These are phyloP conservation scores for Hypsizygus ulmarius DNA, from an alignment of 1,284 basidiomycete genomes.

Conservation along the genomic window DNA sequence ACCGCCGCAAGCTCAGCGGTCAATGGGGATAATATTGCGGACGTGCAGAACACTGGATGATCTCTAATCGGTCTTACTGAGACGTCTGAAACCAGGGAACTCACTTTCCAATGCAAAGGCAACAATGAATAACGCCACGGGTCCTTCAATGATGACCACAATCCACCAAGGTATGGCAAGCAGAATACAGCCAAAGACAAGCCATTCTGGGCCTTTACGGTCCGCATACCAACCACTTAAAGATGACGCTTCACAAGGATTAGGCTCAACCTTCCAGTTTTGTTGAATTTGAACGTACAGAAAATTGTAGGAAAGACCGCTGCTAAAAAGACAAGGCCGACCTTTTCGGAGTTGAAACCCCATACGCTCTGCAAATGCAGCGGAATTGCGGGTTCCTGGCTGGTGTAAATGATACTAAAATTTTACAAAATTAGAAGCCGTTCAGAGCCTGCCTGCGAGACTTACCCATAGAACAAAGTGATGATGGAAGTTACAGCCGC, in stretches of 20 bases:
- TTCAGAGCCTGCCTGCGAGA: too few relatives aligned
- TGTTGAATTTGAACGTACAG: conserved; percentile 38
- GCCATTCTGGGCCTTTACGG: conserved; percentile 57
- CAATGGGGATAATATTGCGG: conserved; percentile 56
- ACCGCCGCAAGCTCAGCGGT: conserved; percentile 64
- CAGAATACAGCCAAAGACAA: conserved; percentile 48
- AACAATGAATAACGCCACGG: conserved; percentile 60
- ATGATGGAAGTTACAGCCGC: conserved; percentile 52
- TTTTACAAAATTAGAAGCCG: conserved; percentile 17
- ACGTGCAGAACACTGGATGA: conserved; percentile 54
- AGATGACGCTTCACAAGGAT: conserved; percentile 47
- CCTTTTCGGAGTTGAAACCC: conserved; percentile 55
- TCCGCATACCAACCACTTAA: conserved; percentile 64
- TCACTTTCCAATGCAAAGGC: conserved; percentile 58
- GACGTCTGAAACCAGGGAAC: conserved; percentile 16
- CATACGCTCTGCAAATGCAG: conserved; percentile 62
- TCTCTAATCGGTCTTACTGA: neutral
- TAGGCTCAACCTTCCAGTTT: neutral
- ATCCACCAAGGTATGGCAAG: conserved; percentile 67
- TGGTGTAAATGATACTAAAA: conserved; percentile 49
- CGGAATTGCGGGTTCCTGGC: conserved; percentile 65
- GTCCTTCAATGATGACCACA: conserved; percentile 49
- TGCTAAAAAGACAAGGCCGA: conserved; percentile 72
- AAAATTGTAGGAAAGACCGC: conserved; percentile 66
- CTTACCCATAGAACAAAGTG: conserved; percentile 60